A percentile compares a stretch with the other conserved stretches of the same genome.
Conservation (phyloP, 805 yeast genomes). For the Candida parachauliodes region DNA sequence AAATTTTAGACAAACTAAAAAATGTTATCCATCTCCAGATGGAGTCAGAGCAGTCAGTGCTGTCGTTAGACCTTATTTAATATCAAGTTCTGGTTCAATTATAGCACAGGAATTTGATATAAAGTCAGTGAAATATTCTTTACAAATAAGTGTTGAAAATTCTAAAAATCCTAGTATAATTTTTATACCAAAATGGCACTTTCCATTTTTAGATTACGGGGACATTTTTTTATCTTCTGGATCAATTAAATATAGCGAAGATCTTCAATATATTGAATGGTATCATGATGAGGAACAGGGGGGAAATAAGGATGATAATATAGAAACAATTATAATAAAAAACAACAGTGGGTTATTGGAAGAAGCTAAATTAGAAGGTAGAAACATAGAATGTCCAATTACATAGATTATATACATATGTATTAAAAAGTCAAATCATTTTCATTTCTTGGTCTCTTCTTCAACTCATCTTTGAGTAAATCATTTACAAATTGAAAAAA, state of each 20-base stretch:
- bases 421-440: slow-evolving; percentile 1
- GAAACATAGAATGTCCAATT: slow-evolving; percentile 14
- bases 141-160: slow-evolving; percentile 37
- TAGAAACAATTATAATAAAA: slow-evolving; percentile 31
- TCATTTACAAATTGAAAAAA: slow-evolving; percentile 62
- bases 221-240: slow-evolving; percentile 57
- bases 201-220: slow-evolving; percentile 43
- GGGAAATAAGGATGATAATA: slow-evolving; percentile 1
- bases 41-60: slow-evolving; percentile 79
- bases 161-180: slow-evolving; percentile 50
- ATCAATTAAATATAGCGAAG: slow-evolving; percentile 46
- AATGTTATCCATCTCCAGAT: slow-evolving; percentile 41
- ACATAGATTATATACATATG: slow-evolving; percentile 6
- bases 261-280: slow-evolving; percentile 66
- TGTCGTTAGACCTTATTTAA: slow-evolving; percentile 71
- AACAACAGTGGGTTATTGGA: slow-evolving; percentile 36
- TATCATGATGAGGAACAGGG: slow-evolving; percentile 34
- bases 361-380: slow-evolving; percentile 13
- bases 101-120: slow-evolving; percentile 57
- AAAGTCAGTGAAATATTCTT: slow-evolving; percentile 39
- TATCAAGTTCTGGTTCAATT: slow-evolving; percentile 60
- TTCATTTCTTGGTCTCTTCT: slow-evolving; percentile 9
- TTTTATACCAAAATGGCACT: slow-evolving; percentile 73
- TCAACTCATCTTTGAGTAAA: slow-evolving; percentile 54
- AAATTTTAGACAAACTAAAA: slow-evolving; percentile 22